Percentiles rank a stretch among this genome's conserved stretches.
Conservation (phyloP, 2,329 filamentous ascomycete species). For the Eutypella sp. region DNA sequence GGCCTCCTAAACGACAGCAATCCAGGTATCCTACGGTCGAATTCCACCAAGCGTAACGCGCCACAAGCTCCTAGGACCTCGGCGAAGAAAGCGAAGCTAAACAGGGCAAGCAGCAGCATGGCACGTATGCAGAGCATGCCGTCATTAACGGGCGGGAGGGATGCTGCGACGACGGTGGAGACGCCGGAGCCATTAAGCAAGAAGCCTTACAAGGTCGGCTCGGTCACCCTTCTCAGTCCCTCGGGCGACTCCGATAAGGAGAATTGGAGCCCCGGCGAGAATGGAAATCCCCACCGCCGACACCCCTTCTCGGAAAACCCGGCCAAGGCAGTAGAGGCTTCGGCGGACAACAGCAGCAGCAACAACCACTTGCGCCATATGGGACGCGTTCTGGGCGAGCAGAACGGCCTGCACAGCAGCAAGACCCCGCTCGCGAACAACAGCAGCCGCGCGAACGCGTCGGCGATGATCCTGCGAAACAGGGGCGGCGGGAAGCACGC, state of each 20-base stretch:
- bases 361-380: conserved; percentile 37
- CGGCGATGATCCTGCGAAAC: conserved; percentile 28
- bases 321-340: conserved; percentile 8
- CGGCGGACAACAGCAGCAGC: no score
- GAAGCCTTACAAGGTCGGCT: conserved; percentile 33
- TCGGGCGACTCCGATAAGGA: conserved; percentile 85
- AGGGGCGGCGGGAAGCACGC: conserved; percentile 14
- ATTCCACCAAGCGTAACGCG: conserved; percentile 62
- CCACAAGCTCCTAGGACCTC: conserved; percentile 22
- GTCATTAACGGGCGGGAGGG: conserved; percentile 25
- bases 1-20: conserved; percentile 30
- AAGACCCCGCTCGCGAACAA: conserved; percentile 23
- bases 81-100: conserved; percentile 59
- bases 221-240: conserved; percentile 36
- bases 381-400: conserved; percentile 37
- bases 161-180: neutral
- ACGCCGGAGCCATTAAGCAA: conserved; percentile 20
- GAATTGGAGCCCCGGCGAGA: conserved; percentile 67
- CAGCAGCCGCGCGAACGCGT: conserved; percentile 39
- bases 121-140: conserved; percentile 51
- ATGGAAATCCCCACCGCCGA: conserved; percentile 31
- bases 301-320: conserved; percentile 32
- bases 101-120: conserved; percentile 56
- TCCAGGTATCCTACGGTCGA: conserved; percentile 41
- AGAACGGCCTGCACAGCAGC: conserved; percentile 26